These are phyloP conservation scores for Coniosporium tulheliwenetii DNA, from an alignment of 2,329 filamentous ascomycete species.

Conservation along the genomic window DNA sequence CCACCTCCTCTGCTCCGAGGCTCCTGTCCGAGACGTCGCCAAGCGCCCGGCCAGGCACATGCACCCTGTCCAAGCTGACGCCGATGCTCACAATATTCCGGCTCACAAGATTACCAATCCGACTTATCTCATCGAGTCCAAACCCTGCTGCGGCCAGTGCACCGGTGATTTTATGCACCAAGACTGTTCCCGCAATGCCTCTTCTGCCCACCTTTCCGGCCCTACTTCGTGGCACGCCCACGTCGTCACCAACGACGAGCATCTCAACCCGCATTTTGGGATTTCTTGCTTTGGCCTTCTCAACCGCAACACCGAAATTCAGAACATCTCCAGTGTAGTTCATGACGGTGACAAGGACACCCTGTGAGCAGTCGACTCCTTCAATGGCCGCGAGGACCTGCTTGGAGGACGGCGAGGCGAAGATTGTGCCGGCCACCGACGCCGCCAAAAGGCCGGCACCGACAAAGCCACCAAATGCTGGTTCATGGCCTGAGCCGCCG, in stretches of 20 bases:
- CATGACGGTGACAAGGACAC: slow-evolving; percentile 84
- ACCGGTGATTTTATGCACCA: slow-evolving; percentile 78
- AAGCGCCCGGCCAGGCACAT: slow-evolving; percentile 63
- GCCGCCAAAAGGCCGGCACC: slow-evolving; percentile 69
- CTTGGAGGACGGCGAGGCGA: slow-evolving; percentile 66
- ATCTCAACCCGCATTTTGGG: slow-evolving; percentile 75
- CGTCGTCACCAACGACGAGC: slow-evolving; percentile 84
- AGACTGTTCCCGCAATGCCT: slow-evolving; percentile 79
- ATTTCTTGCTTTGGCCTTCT: slow-evolving; percentile 74
- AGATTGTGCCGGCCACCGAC: slow-evolving; percentile 75
- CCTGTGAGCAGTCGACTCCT: slow-evolving; percentile 53
- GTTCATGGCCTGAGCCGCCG: slow-evolving; percentile 82
- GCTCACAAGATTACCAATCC: neutral
- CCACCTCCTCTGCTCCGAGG: slow-evolving; percentile 43
- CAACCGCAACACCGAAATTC: slow-evolving; percentile 86
- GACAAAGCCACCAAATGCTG: slow-evolving; percentile 74
- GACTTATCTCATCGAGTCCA: neutral
- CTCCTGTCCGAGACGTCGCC: slow-evolving; percentile 39
- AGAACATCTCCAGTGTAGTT: slow-evolving; percentile 60
- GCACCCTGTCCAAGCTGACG: slow-evolving; percentile 77
- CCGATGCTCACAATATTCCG: slow-evolving; percentile 76
- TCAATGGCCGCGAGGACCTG: slow-evolving; percentile 60
- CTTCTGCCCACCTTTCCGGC: slow-evolving; percentile 85
- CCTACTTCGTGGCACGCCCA: slow-evolving; percentile 64
- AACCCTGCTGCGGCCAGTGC: slow-evolving; percentile 59